Evolutionary conservation across 805 yeast genomes (phyloP).

Genomic region (Cyberlindnera americana): DNA sequence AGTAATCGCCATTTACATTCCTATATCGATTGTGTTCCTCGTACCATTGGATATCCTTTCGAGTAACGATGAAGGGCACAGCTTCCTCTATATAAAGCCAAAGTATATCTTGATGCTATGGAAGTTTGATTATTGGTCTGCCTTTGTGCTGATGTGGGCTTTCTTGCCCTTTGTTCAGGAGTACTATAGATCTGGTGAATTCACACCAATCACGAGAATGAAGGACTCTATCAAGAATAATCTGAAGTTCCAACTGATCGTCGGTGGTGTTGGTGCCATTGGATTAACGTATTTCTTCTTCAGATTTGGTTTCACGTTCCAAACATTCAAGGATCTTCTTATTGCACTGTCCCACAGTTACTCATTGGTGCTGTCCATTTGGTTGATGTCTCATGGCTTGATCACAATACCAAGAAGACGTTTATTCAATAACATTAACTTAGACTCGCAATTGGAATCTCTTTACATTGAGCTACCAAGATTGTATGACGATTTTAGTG

Average conservation of each 20-base stretch:
- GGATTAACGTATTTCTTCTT: conserved; percentile 59
- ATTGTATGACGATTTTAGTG: conserved; percentile 58
- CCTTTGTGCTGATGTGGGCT: conserved; percentile 77
- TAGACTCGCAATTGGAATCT: conserved; percentile 32
- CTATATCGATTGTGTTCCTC: conserved; percentile 68
- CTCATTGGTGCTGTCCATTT: conserved; percentile 66
- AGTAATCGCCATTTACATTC: conserved; percentile 63
- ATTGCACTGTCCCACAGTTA: conserved; percentile 78
- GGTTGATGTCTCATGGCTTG: conserved; percentile 84
- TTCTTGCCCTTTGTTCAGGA: conserved; percentile 70
- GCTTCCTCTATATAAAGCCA: conserved; percentile 45
- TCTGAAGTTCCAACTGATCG: conserved; percentile 55
- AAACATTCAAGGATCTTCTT: conserved; percentile 59
- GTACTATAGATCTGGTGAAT: conserved; percentile 68
- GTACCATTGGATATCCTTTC: conserved; percentile 74
- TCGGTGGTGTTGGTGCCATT: conserved; percentile 47
- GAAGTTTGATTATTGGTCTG: conserved; percentile 77
- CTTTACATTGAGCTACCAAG: conserved; percentile 54
- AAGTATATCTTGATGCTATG: conserved; percentile 53
- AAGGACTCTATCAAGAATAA: conserved; percentile 56
- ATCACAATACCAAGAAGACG: conserved; percentile 57
- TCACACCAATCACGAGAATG: conserved; percentile 42
- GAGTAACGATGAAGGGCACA: conserved; percentile 30
- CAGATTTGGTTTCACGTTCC: conserved; percentile 50
- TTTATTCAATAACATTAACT: conserved; percentile 33